Evolutionary conservation across 345 rosid genomes (phyloP), one percentile per base, ranked within the genome.

Genomic region (Physaria fendleri): DNA sequence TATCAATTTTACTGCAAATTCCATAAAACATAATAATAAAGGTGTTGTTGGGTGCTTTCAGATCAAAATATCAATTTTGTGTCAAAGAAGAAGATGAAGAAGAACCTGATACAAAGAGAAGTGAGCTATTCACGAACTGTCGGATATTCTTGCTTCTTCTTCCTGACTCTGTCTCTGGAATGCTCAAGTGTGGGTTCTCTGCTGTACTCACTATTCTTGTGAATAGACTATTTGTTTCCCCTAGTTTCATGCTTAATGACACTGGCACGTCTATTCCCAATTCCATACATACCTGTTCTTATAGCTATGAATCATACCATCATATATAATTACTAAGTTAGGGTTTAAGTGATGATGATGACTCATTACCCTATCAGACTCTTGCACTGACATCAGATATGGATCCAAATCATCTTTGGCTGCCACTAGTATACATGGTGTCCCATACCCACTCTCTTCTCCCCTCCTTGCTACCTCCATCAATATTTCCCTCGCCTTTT

Each of bases 371-470:
- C 74, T 69, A 35, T 77, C 76, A 18, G 90, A 72, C 53, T 81
- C 85, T 51, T 80, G 90, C 46, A 80, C 74, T 18, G 86, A 69
- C 79, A 76, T 72, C 43, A 78, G 79, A 77, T 71, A 72, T 39
- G 92, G 74, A 62, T 78, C 81, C 71, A 85, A 62, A 73, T 82
- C 96, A 74, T 80, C 86, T 69, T 88, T 88, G 4, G 93, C 85
- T 8, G 94, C 90, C 48, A 88, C 68, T 25, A 88, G 82, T 18
- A 85, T 81, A 63, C 94, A 80, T 15, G 96, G 96, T 48, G 76
- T 71, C 27, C 80, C 84, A 59, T 73, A 57, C 16, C 85, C 82
- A 24, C 76, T 83, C 43, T 74, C 81, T 77, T 88, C 94, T 48
- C 90, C 88, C 41, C 54, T 77, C 71, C 84, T 82, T 22, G 88